phyloP scores from a whole-genome alignment of 139 green algal species.

The Monoraphidium neglectum region DNA sequence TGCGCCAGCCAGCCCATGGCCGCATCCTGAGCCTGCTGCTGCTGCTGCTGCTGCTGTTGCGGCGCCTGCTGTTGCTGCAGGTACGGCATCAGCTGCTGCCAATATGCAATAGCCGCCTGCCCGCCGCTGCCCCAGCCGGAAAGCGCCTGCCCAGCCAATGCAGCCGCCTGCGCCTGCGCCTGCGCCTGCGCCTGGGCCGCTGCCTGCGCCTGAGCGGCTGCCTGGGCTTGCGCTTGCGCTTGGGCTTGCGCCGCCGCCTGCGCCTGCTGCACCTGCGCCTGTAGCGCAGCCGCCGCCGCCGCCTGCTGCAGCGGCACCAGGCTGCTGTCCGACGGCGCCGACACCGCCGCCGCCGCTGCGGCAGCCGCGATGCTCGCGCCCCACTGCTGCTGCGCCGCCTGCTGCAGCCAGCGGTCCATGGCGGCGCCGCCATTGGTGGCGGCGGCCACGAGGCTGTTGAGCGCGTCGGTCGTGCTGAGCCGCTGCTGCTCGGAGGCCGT shows the following conservation, averaged over 20 bases:
- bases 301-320: not conserved
- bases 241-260: conserved; percentile 1
- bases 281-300: conserved; percentile 5
- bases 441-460: not conserved
- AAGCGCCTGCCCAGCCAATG: not conserved
- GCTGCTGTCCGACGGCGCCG: not conserved
- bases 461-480: not conserved
- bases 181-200: not conserved
- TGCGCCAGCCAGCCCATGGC: too few species aligned
- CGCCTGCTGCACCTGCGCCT: not conserved
- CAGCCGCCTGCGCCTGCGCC: not conserved
- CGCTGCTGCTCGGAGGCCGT: not conserved
- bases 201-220: not conserved
- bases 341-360: not conserved
- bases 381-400: not conserved
- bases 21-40: too few species aligned
- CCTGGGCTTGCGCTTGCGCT: not conserved
- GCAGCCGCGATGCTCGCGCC: not conserved
- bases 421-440: not conserved
- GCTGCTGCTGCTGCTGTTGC: conserved; percentile 5
- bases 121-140: not conserved
- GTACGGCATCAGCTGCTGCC: not conserved
- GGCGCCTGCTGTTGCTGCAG: not conserved
- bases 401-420: not conserved
- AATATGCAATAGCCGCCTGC: not conserved